Evolutionary conservation across 495 filamentous ascomycete genomes (phyloP), one percentile per base, ranked within the genome.

Genomic region (Lophiotrema nucula): DNA sequence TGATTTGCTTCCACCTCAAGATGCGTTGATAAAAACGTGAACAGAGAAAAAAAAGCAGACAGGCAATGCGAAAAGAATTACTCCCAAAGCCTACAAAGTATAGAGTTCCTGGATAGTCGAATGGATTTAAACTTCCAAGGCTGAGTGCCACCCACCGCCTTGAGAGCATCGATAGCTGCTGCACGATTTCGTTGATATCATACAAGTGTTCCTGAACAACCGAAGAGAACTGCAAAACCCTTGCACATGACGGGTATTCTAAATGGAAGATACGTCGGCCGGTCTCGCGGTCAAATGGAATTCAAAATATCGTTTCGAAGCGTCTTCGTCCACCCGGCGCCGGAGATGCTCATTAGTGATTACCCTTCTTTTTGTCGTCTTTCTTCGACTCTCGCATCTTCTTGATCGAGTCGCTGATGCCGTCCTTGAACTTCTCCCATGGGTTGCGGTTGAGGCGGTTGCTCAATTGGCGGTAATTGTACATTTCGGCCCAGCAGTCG

Each of bases 401-500:
- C 43, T 64, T 64, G 38, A 63, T 45, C 6, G 51, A 61, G 41
- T 67, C 68, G 47, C 70, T 65, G 26, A 74, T 67, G 54, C 70
- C 62, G 59, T 76, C 75, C 54, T 74, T 75, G 55, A 75, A 82
- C 55, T 77, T 81, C 73, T 89, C 84, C 90, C 89, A 96, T 52
- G 73, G 76, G n/a, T 79, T 83, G 28, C 88, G 81, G 73, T 96
- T 96, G 18, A 95, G 79, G 69, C 81, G 81, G 58, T 96, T 89
- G 75, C 89, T 92, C 63, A 95, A 74, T 64, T 92, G 86, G 13
- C 92, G 86, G 74, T 88, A 99, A 64, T 85, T 84, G 72, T 95
- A 92, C 80, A 99, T 95, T 74, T 99, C 93, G 25, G 87, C 84
- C 93, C 95, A 97, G 69, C 93, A 99, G 74, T 99, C 95, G 21